These are phyloP conservation scores for Dorcoceras hygrometricum DNA, from an alignment of 257 asterid genomes.

Conservation along the genomic window DNA sequence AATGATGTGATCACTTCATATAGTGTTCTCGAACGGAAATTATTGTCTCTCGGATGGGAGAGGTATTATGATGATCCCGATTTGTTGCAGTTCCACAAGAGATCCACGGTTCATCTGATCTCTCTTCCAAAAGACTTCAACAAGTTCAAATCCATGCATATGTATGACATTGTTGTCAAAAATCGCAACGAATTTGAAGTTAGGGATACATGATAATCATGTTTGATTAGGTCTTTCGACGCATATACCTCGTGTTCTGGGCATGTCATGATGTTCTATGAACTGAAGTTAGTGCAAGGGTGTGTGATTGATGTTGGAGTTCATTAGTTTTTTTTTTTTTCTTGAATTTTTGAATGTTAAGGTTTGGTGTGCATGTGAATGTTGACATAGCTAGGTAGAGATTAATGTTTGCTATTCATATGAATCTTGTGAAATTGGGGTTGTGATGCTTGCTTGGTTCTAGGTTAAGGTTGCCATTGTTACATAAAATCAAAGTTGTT, in stretches of 20 bases:
- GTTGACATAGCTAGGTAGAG: not conserved
- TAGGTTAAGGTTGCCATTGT: not conserved
- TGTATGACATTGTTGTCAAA: conserved; percentile 53
- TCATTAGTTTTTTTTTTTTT: not conserved
- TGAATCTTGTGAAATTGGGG: not conserved
- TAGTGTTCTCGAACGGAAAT: conserved; percentile 26
- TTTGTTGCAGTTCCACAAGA: conserved; percentile 47
- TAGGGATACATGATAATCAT: conserved; percentile 23
- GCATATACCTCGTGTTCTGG: conserved; percentile 8
- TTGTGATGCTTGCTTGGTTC: not conserved
- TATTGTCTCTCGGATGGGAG: conserved; percentile 42
- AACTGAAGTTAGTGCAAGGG: not conserved
- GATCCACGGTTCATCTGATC: conserved; percentile 38
- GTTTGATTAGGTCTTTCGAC: not conserved
- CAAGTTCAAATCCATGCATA: conserved; percentile 53
- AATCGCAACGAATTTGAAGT: conserved; percentile 47
- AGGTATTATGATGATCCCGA: conserved; percentile 44
- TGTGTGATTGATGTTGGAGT: not conserved
- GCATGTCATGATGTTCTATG: not conserved
- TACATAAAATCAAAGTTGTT: not conserved
- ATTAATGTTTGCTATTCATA: not conserved
- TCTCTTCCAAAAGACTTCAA: conserved; percentile 50
- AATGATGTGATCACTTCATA: conserved; percentile 42
- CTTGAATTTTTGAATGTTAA: not conserved
- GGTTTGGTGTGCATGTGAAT: not conserved